Evolutionary conservation across 768 basidiomycete genomes (phyloP).

Genomic region (Boletus fagicola): DNA sequence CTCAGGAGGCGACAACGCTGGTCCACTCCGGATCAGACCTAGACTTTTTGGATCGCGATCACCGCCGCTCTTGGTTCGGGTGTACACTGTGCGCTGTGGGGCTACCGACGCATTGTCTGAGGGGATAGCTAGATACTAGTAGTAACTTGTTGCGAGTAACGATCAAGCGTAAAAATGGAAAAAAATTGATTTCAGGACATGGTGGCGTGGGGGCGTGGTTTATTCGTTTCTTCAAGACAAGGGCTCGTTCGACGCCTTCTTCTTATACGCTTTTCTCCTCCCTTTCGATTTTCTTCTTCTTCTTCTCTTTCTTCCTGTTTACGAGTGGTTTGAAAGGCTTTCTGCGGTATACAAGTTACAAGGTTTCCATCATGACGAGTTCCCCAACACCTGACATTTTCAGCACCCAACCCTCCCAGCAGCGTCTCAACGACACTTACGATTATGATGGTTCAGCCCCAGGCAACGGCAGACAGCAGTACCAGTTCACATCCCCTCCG

Average conservation of each 20-base stretch:
- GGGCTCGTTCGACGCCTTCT: conserved; percentile 13
- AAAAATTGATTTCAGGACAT: conserved; percentile 18
- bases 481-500: conserved; percentile 66
- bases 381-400: conserved; percentile 79
- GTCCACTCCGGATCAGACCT: neutral
- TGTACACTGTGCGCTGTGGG: neutral
- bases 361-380: conserved; percentile 62
- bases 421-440: conserved; percentile 84
- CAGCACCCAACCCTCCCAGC: conserved; percentile 57
- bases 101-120: too few species aligned
- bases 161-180: neutral
- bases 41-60: conserved; percentile 6
- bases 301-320: conserved; percentile 28
- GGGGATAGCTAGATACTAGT: neutral
- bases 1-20: neutral
- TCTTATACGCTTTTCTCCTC: conserved; percentile 26
- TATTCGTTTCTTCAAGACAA: conserved; percentile 19
- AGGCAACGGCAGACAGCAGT: conserved; percentile 53
- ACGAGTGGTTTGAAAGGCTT: conserved; percentile 31
- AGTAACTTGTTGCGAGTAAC: neutral
- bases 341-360: conserved; percentile 13
- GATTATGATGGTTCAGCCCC: conserved; percentile 68
- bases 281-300: conserved; percentile 29
- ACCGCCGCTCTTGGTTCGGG: neutral
- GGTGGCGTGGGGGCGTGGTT: conserved; percentile 37